phyloP scores from a whole-genome alignment of 106 monocot species.

The Dioscorea alata region DNA sequence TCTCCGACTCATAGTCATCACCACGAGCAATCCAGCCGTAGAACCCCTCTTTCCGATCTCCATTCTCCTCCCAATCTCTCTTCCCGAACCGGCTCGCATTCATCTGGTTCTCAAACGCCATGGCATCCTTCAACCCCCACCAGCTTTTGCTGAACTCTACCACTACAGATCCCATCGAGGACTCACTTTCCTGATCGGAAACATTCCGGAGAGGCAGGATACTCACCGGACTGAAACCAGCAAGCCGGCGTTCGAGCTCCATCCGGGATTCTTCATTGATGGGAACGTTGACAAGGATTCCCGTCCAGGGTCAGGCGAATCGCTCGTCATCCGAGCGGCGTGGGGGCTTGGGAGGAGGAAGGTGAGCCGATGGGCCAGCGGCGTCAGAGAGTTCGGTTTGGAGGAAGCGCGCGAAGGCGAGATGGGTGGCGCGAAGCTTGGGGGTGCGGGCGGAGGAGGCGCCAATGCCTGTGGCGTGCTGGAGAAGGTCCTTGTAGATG shows the following conservation, averaged over 20 bases:
- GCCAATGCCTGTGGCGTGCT: constrained; percentile 46
- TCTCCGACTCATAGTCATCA: constrained; percentile 27
- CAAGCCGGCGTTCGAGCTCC: constrained; percentile 13
- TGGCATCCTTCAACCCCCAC: constrained; percentile 52
- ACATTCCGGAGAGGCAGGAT: constrained; percentile 6
- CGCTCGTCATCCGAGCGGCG: constrained; percentile 17
- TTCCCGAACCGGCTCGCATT: constrained; percentile 23
- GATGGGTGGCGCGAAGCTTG: constrained; percentile 31
- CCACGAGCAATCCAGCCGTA: constrained; percentile 52
- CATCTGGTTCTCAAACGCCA: constrained; percentile 38
- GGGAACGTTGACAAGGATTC: constrained; percentile 36
- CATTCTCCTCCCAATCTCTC: constrained; percentile 24
- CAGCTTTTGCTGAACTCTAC: constrained; percentile 48
- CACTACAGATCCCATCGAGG: constrained; percentile 6
- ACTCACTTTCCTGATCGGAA: not conserved
- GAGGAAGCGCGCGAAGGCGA: constrained; percentile 46
- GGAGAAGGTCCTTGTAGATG: constrained; percentile 46
- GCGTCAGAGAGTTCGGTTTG: constrained; percentile 11
- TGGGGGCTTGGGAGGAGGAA: not conserved
- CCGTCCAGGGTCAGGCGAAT: constrained; percentile 69
- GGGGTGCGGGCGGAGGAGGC: constrained; percentile 25
- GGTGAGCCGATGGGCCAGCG: constrained; percentile 1
- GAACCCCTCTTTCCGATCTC: not conserved
- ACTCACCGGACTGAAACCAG: constrained; percentile 31
- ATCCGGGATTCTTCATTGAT: not conserved